phyloP scores from a whole-genome alignment of 805 yeast genomes.

The Lipomyces spencermartinsiae region DNA sequence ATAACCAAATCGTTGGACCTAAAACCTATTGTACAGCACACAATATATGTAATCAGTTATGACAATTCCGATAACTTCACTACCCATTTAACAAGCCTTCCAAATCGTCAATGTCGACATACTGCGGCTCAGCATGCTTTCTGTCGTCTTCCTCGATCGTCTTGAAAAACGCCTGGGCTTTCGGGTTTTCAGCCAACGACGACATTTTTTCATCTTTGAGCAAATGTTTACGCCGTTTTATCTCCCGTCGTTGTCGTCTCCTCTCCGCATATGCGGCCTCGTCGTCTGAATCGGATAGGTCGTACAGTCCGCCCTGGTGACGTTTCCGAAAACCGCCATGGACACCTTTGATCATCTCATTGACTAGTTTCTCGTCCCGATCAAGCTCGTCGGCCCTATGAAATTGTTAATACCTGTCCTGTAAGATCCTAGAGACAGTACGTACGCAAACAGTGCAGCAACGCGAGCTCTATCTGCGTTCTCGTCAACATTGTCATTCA shows the following conservation, averaged over 20 bases:
- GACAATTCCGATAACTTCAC: neutral
- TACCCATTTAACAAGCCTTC: slow-evolving; percentile 24
- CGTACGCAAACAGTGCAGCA: slow-evolving; percentile 57
- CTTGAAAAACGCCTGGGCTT: slow-evolving; percentile 70
- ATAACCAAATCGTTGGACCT: neutral
- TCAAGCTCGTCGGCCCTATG: slow-evolving; percentile 52
- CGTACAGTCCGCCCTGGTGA: slow-evolving; percentile 62
- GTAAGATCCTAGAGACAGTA: neutral
- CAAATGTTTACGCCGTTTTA: slow-evolving; percentile 57
- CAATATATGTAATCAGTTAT: neutral
- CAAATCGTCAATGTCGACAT: slow-evolving; percentile 24
- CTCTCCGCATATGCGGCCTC: slow-evolving; percentile 59
- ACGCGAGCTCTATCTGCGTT: slow-evolving; percentile 54
- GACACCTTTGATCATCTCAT: slow-evolving; percentile 64
- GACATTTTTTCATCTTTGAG: slow-evolving; percentile 50
- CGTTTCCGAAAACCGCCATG: slow-evolving; percentile 68
- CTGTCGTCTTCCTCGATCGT: slow-evolving; percentile 59
- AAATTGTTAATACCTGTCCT: neutral
- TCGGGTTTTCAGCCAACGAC: slow-evolving; percentile 56
- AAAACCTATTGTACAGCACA: neutral
- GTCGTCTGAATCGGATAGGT: slow-evolving; percentile 73
- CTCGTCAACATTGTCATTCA: slow-evolving; percentile 67
- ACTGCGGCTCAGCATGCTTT: slow-evolving; percentile 19
- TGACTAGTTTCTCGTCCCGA: slow-evolving; percentile 67
- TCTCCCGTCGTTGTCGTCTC: slow-evolving; percentile 46